Evolutionary conservation across 345 rosid species (phyloP).

Genomic region (Salix viminalis): DNA sequence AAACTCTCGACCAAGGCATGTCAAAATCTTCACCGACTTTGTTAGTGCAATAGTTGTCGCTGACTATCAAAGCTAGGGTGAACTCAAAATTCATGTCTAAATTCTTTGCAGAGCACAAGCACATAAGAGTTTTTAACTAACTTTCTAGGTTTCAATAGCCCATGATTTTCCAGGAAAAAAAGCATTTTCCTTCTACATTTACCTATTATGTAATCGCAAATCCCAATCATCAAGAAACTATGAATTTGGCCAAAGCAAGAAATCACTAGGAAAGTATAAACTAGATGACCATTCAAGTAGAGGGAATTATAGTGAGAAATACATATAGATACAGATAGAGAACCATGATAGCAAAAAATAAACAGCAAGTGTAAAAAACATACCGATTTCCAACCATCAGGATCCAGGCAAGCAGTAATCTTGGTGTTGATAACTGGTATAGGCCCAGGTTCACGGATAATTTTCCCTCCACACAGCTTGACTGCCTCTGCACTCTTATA

Average conservation of each 20-base stretch:
- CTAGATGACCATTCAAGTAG: not conserved
- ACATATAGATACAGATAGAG: not conserved
- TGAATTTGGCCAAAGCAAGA: not conserved
- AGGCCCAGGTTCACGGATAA: slow-evolving; percentile 89
- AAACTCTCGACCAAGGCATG: not conserved
- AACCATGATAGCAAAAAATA: not conserved
- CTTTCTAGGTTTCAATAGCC: too few relatives aligned
- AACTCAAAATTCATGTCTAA: not conserved
- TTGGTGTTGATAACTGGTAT: slow-evolving; percentile 85
- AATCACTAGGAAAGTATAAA: not conserved
- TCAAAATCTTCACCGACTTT: not conserved
- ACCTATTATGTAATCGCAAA: not conserved
- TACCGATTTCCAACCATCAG: slow-evolving; percentile 98
- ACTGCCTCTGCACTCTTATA: slow-evolving; percentile 88
- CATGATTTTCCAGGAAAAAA: not conserved
- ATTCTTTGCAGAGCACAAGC: not conserved
- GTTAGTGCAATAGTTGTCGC: not conserved
- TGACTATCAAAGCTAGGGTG: not conserved
- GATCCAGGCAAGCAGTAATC: slow-evolving; percentile 92
- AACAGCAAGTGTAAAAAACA: not conserved
- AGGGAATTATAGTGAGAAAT: not conserved
- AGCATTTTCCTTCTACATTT: not conserved
- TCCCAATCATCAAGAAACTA: not conserved
- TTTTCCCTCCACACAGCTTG: slow-evolving; percentile 73
- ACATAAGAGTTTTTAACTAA: not conserved